phyloP scores from a whole-genome alignment of 768 basidiomycete species.

The Termitomyces eurrhizus region DNA sequence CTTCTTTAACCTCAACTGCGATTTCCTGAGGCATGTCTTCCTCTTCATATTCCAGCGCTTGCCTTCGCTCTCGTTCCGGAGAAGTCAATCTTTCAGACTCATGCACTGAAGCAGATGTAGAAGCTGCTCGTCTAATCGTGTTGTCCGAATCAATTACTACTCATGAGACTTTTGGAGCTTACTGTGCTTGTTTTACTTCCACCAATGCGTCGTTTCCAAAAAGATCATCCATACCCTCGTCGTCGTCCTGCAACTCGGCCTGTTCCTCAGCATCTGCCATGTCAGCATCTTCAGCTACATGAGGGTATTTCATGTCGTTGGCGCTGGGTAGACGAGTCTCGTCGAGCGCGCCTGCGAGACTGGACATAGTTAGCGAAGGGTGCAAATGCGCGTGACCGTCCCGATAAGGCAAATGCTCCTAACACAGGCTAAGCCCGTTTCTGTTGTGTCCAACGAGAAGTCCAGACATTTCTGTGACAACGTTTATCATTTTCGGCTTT shows the following conservation, averaged over 20 bases:
- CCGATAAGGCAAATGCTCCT: neutral
- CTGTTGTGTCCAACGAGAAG: neutral
- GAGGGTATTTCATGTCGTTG: conserved; percentile 8
- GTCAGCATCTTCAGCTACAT: conserved; percentile 29
- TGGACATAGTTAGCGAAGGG: conserved; percentile 41
- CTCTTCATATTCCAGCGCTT: conserved; percentile 78
- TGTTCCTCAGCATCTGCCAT: conserved; percentile 33
- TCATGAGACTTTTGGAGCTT: conserved; percentile 13
- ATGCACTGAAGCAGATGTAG: conserved; percentile 47
- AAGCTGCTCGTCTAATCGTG: conserved; percentile 27
- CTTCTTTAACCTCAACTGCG: conserved; percentile 57
- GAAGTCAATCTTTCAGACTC: conserved; percentile 68
- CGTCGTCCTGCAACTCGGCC: conserved; percentile 26
- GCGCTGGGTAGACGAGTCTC: conserved; percentile 20
- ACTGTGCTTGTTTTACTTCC: conserved; percentile 50
- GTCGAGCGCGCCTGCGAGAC: conserved; percentile 55
- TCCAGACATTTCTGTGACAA: conserved; percentile 7
- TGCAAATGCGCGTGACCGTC: conserved; percentile 3
- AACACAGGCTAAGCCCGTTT: neutral
- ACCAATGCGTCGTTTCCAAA: conserved; percentile 68
- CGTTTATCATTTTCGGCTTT: conserved; percentile 13
- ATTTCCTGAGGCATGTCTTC: conserved; percentile 62
- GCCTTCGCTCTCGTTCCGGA: conserved; percentile 56
- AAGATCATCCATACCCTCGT: conserved; percentile 65
- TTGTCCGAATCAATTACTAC: neutral